Evolutionary conservation across 108 stramenopile species (phyloP), one percentile per base, ranked within the genome.

Genomic region (Pseudonitzschia delicatissima): DNA sequence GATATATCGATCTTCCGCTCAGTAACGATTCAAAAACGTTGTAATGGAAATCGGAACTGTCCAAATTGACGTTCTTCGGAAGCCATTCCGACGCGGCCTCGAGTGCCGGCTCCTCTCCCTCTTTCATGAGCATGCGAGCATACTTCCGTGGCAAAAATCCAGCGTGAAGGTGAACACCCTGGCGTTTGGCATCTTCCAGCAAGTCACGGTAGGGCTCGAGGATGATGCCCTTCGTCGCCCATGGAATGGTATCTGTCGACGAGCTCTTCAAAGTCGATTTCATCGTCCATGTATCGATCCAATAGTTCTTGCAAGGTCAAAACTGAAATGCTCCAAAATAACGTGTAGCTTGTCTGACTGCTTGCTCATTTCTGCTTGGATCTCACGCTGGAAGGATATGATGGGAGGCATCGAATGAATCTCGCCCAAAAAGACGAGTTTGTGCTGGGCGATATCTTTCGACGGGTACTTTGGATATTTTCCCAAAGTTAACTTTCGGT

Each of bases 311-410:
- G 82, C 78, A n/a, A 90, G 76, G 53, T 90, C 86, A 34, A 87
- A 78, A 28, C 79, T 81, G 68, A 90, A 87, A 63, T 90, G 89
- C 58, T 90, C 89, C 74, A 86, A 70, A 34, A 90, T 76, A 13
- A 90, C 71, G 81, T 87, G 89, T 26, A 90, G 60, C 25, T 62
- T 31, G 12, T 50, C 44, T 9, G 51, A n/a, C 23, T 57, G 45
- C 28, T 69, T 51, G n/a, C 32, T 45, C 80, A 81, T 77, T 31
- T 45, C 58, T 21, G 67, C 23, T 47, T 69, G 69, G 5, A 79
- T 39, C 31, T 61, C 58, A 35, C 53, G 67, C 42, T 81, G 76
- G 29, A 76, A 65, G 23, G 71, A 66, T 39, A 81, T 58, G 40
- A 81, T 77, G 15, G 67, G 76, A 20, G 80, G 80, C 64, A 69